A percentile compares a stretch with the other conserved stretches of the same genome.
Conservation (phyloP, 331 rosid species). For the Malus hybrid region DNA sequence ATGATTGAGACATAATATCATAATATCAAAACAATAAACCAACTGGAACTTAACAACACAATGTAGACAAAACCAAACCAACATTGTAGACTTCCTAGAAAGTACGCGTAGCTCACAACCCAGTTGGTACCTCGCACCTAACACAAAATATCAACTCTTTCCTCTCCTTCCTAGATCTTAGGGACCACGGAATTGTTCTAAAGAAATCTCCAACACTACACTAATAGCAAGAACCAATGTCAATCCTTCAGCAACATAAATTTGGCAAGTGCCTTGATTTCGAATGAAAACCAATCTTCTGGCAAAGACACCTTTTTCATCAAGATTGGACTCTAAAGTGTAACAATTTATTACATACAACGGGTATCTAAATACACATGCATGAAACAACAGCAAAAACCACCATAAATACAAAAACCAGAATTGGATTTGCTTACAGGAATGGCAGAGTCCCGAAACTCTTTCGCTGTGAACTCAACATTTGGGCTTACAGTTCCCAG, state of each 20-base stretch:
- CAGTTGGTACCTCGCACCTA: not conserved
- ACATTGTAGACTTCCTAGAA: not conserved
- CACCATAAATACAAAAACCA: not conserved
- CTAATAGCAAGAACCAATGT: not conserved
- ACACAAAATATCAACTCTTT: not conserved
- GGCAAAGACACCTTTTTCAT: not conserved
- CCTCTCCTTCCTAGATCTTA: not conserved
- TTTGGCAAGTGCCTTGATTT: not conserved
- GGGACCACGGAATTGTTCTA: not conserved
- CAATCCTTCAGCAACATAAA: not conserved
- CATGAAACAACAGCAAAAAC: not conserved
- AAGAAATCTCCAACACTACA: not conserved
- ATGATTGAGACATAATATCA: not conserved
- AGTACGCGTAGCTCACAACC: not conserved
- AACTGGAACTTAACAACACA: not conserved
- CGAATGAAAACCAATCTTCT: not conserved
- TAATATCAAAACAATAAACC: not conserved
- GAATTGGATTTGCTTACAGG: slow-evolving; percentile 36
- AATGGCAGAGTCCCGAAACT: slow-evolving; percentile 70
- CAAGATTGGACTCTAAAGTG: not conserved
- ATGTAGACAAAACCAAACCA: not conserved
- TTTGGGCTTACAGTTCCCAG: slow-evolving; percentile 61
- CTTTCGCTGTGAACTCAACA: slow-evolving; percentile 71
- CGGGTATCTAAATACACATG: not conserved
- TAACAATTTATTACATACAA: not conserved